Percentiles rank a stretch among this genome's conserved stretches.
Conservation (phyloP, 2,329 filamentous ascomycete species). For the Sarocladium oryzae region DNA sequence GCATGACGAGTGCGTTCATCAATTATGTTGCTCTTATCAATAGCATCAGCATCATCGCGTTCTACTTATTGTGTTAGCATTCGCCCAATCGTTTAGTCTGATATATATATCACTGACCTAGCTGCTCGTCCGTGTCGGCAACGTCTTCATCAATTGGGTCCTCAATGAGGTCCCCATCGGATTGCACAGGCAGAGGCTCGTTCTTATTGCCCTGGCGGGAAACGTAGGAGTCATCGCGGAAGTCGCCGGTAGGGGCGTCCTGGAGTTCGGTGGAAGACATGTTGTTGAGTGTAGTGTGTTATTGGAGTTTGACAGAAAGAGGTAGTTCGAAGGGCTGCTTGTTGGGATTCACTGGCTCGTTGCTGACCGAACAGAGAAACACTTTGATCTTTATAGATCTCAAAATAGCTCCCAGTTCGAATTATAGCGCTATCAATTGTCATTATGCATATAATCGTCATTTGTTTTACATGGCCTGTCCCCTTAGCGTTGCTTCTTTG, state of each 20-base stretch:
- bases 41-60: conserved; percentile 13
- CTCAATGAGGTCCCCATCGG: conserved; percentile 25
- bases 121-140: conserved; percentile 28
- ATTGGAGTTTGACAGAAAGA: background rate
- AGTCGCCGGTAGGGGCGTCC: conserved; percentile 11
- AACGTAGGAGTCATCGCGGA: conserved; percentile 20
- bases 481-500: conserved; percentile 3
- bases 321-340: background rate
- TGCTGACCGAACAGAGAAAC: background rate
- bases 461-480: background rate
- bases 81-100: background rate
- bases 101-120: conserved; percentile 20
- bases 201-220: conserved; percentile 24
- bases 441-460: background rate
- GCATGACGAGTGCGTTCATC: conserved; percentile 11
- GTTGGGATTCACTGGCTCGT: background rate
- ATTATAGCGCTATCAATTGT: background rate
- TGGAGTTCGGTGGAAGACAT: conserved; percentile 10
- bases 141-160: conserved; percentile 23
- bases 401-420: too few species aligned
- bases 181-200: conserved; percentile 25
- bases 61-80: background rate
- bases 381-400: background rate
- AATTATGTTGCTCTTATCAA: conserved; percentile 15
- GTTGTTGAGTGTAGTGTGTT: background rate